Conservation (phyloP, 2,329 filamentous ascomycete species). For the Fusarium mangiferae region DNA sequence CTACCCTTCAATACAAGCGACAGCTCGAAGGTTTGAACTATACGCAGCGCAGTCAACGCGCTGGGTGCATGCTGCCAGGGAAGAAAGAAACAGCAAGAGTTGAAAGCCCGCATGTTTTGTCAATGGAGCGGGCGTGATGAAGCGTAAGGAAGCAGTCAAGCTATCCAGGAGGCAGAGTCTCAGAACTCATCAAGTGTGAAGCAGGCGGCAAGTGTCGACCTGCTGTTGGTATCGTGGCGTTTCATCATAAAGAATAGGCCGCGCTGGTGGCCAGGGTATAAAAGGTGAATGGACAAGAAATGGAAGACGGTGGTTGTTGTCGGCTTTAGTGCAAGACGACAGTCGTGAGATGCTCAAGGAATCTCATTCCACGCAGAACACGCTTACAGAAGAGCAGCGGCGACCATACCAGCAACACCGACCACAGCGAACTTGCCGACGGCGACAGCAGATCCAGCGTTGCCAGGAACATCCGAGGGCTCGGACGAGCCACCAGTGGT, state of each 20-base stretch:
- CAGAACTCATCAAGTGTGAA: slow-evolving; percentile 39
- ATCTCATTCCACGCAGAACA: slow-evolving; percentile 1
- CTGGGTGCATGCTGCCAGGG: slow-evolving; percentile 35
- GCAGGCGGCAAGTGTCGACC: slow-evolving; percentile 37
- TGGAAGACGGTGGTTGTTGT: slow-evolving; percentile 27
- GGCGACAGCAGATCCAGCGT: slow-evolving; percentile 57
- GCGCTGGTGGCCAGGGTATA: slow-evolving; percentile 25
- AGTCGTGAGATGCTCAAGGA: slow-evolving; percentile 11
- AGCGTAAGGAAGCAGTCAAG: slow-evolving; percentile 42
- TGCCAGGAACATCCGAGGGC: slow-evolving; percentile 52
- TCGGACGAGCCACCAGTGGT: slow-evolving; percentile 41
- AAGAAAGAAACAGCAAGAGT: slow-evolving; percentile 41
- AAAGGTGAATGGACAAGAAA: slow-evolving; percentile 35
- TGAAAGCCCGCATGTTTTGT: slow-evolving; percentile 31
- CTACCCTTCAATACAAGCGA: slow-evolving; percentile 31
- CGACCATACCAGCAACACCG: slow-evolving; percentile 62
- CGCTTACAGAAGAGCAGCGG: slow-evolving; percentile 62
- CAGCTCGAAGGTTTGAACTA: slow-evolving; percentile 4
- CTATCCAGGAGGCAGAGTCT: slow-evolving; percentile 41
- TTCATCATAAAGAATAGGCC: slow-evolving; percentile 43
- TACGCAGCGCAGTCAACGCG: slow-evolving; percentile 46
- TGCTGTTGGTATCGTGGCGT: slow-evolving; percentile 41
- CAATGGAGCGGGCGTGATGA: slow-evolving; percentile 40
- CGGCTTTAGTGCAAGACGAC: slow-evolving; percentile 20
- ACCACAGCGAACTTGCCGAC: slow-evolving; percentile 58